phyloP scores from a whole-genome alignment of 768 basidiomycete species.

The Panaeolus papilionaceus region DNA sequence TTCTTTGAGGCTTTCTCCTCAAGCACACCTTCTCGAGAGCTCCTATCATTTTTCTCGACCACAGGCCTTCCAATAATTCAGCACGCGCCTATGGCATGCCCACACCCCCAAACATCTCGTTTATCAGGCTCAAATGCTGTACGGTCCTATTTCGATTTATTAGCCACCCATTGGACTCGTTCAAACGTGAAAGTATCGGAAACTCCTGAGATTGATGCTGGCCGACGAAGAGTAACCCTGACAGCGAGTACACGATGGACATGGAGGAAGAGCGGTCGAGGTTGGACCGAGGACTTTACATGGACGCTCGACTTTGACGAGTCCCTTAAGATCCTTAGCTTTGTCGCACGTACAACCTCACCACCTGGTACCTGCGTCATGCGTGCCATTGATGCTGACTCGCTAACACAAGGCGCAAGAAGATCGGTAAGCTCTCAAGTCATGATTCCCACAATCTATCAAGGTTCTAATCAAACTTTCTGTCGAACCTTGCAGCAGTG shows the following conservation, averaged over 20 bases:
- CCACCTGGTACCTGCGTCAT: constrained; percentile 50
- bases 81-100: constrained; percentile 43
- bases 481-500: neutral
- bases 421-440: neutral
- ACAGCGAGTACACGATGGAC: constrained; percentile 50
- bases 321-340: constrained; percentile 44
- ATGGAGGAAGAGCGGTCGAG: constrained; percentile 49
- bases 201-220: constrained; percentile 32
- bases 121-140: constrained; percentile 50
- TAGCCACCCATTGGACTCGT: constrained; percentile 52
- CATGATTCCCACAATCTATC: neutral
- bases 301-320: constrained; percentile 55
- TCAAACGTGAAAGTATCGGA: constrained; percentile 32
- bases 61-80: constrained; percentile 45
- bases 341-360: constrained; percentile 48
- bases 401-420: neutral
- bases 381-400: constrained; percentile 44
- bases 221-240: constrained; percentile 37
- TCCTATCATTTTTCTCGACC: constrained; percentile 48
- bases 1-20: constrained; percentile 46
- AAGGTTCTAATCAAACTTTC: neutral
- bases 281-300: constrained; percentile 53
- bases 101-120: constrained; percentile 40
- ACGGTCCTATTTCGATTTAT: constrained; percentile 56
- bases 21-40: constrained; percentile 37